Conservation (phyloP, 805 yeast genomes). For the Candida coquimbonensis region DNA sequence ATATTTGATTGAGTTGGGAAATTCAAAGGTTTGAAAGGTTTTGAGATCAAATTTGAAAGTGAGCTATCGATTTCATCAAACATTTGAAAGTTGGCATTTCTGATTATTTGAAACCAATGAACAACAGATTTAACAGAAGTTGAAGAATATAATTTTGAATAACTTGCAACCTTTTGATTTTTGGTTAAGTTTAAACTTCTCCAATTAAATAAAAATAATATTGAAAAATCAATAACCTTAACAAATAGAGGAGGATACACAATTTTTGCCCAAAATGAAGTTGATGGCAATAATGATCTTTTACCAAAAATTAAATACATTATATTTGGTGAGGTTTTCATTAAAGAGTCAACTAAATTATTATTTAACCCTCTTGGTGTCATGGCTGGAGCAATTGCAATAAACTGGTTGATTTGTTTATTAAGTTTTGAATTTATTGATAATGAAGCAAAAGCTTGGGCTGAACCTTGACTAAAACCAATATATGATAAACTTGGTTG, state of each 20-base stretch:
- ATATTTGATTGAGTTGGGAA: conserved; percentile 61
- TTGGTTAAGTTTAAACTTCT: conserved; percentile 53
- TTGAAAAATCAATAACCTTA: conserved; percentile 56
- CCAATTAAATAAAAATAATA: conserved; percentile 65
- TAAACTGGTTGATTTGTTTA: conserved; percentile 44
- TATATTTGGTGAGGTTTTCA: conserved; percentile 61
- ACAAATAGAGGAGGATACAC: conserved; percentile 69
- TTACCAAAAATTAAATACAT: conserved; percentile 69
- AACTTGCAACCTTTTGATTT: conserved; percentile 64
- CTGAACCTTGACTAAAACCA: conserved; percentile 92
- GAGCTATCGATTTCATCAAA: conserved; percentile 20
- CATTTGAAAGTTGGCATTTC: conserved; percentile 42
- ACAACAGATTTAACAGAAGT: conserved; percentile 78
- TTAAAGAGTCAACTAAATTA: conserved; percentile 64
- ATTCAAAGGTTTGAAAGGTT: conserved; percentile 28
- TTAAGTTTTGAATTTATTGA: conserved; percentile 61
- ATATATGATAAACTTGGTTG: conserved; percentile 49
- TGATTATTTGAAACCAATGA: conserved; percentile 81
- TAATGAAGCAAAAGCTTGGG: conserved; percentile 84
- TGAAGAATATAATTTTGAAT: conserved; percentile 73
- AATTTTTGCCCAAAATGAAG: conserved; percentile 64
- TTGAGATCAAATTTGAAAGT: conserved; percentile 29
- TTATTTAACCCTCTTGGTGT: conserved; percentile 83
- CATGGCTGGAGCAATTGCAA: conserved; percentile 92
- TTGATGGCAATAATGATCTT: conserved; percentile 66